These are phyloP conservation scores for Diaporthe australafricana DNA, from an alignment of 2,329 filamentous ascomycete species.

Conservation along the genomic window DNA sequence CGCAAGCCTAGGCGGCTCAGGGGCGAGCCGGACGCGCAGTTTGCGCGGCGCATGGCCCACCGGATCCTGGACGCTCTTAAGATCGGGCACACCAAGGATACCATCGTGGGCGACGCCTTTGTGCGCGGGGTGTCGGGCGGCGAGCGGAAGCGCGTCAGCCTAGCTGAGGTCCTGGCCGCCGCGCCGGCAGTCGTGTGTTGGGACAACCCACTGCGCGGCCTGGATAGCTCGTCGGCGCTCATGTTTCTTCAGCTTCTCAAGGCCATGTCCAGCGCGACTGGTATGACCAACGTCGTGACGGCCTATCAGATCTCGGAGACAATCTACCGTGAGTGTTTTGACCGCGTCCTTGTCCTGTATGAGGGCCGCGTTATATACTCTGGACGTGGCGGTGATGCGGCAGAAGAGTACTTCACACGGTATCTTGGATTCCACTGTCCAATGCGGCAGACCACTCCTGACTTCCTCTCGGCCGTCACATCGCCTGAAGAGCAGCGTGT, in stretches of 20 bases:
- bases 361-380: constrained; percentile 18
- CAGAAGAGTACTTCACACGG: constrained; percentile 66
- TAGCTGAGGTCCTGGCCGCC: neutral
- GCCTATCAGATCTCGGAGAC: constrained; percentile 8
- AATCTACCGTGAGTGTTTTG: constrained; percentile 2
- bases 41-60: neutral
- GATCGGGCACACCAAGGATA: constrained; percentile 37
- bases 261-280: constrained; percentile 10
- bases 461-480: neutral
- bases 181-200: neutral
- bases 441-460: neutral
- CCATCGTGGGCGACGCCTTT: constrained; percentile 60
- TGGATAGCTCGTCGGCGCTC: constrained; percentile 1
- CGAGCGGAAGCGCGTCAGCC: constrained; percentile 64
- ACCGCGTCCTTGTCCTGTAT: neutral
- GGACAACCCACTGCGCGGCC: neutral
- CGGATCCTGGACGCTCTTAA: constrained; percentile 6
- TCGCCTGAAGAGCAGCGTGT: neutral
- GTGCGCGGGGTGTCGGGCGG: constrained; percentile 69
- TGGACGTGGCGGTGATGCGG: constrained; percentile 42
- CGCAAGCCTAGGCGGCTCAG: neutral
- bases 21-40: neutral
- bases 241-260: neutral
- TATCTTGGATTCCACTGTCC: neutral
- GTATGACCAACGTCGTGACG: neutral